Evolutionary conservation across 2,329 filamentous ascomycete species (phyloP).

Genomic region (Sporothrix mexicana): DNA sequence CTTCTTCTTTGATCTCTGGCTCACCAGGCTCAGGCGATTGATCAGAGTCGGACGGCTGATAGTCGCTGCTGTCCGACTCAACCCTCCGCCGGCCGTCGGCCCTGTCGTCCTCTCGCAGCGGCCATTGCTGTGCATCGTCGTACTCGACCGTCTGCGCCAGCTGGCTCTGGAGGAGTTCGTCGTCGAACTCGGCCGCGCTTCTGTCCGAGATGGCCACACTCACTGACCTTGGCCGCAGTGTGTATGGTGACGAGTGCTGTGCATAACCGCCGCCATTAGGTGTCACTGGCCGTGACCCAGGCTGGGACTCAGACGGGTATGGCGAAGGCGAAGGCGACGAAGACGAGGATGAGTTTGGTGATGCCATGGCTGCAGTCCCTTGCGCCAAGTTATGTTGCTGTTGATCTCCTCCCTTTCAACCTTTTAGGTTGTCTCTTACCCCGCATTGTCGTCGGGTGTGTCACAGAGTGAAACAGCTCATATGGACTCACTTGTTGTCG

Average conservation of each 20-base stretch:
- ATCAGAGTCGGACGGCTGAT: constrained; percentile 29
- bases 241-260: neutral
- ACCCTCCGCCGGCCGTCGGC: constrained; percentile 23
- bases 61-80: constrained; percentile 33
- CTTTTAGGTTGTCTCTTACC: too few species aligned
- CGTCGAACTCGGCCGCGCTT: neutral
- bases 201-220: neutral
- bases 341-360: constrained; percentile 3
- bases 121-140: constrained; percentile 24
- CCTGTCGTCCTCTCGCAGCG: neutral
- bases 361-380: constrained; percentile 22
- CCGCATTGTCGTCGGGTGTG: neutral
- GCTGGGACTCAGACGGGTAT: neutral
- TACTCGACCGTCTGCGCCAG: neutral
- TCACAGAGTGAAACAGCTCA: too few species aligned
- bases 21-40: neutral
- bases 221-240: neutral
- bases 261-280: neutral
- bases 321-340: neutral
- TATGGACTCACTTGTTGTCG: too few species aligned
- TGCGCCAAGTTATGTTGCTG: neutral
- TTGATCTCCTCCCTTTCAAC: constrained; percentile 8
- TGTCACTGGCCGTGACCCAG: neutral
- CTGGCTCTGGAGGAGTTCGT: neutral
- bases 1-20: neutral